Percentiles rank a stretch among this genome's conserved stretches.
phyloP scores from a whole-genome alignment of 2,329 filamentous ascomycete species.

The Ophiosphaerella herpotricha region DNA sequence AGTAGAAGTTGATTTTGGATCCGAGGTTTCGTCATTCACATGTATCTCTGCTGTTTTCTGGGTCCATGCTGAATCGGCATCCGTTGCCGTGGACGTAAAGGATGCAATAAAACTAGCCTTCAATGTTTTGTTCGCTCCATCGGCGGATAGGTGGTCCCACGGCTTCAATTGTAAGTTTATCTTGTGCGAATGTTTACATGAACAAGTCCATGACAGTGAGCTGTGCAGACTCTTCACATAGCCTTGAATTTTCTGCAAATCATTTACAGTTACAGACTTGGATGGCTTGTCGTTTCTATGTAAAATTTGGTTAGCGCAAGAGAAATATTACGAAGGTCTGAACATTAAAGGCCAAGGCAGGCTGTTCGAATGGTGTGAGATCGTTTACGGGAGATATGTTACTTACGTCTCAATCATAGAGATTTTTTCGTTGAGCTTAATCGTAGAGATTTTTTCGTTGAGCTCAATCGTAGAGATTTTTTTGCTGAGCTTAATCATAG shows the following conservation, averaged over 20 bases:
- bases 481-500: slow-evolving; percentile 37
- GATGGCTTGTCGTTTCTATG: slow-evolving; percentile 26
- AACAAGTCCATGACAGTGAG: slow-evolving; percentile 41
- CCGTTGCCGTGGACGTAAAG: slow-evolving; percentile 28
- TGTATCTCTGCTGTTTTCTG: slow-evolving; percentile 42
- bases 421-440: too few relatives aligned
- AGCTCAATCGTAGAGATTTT: too few relatives aligned
- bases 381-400: too few relatives aligned
- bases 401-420: slow-evolving; percentile 34
- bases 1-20: slow-evolving; percentile 9
- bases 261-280: slow-evolving; percentile 41
- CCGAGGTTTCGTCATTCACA: slow-evolving; percentile 31
- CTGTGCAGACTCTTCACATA: slow-evolving; percentile 41
- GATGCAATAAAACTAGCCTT: slow-evolving; percentile 42
- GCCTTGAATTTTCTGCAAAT: slow-evolving; percentile 40
- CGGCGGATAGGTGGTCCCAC: slow-evolving; percentile 30
- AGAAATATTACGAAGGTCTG: too few relatives aligned
- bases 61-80: slow-evolving; percentile 24
- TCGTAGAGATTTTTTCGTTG: too few relatives aligned
- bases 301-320: too few relatives aligned
- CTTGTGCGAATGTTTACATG: slow-evolving; percentile 38
- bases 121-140: slow-evolving; percentile 17
- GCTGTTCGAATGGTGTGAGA: too few relatives aligned
- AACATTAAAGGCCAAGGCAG: too few relatives aligned
- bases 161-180: slow-evolving; percentile 43